A percentile compares a stretch with the other conserved stretches of the same genome.
Evolutionary conservation across 352 stramenopile genomes (phyloP).

Genomic region (Pythium sp.): DNA sequence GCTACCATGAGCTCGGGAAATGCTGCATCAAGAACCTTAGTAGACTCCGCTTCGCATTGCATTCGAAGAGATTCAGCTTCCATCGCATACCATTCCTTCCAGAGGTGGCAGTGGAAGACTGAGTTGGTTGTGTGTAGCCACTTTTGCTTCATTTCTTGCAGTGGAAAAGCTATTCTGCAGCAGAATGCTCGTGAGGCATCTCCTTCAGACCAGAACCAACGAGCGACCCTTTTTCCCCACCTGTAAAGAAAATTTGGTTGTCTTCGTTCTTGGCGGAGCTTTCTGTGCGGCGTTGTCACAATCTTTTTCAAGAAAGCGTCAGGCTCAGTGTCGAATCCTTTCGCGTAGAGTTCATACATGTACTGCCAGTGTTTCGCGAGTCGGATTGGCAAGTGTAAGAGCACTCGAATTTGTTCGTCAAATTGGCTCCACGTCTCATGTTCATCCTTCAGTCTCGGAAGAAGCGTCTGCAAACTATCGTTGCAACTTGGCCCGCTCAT

Average conservation of each 20-base stretch:
- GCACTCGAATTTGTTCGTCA: not conserved
- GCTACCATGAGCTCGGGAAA: not conserved
- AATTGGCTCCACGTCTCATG: not conserved
- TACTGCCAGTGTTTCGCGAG: slow-evolving; percentile 3
- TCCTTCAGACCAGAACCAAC: not conserved
- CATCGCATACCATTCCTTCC: not conserved
- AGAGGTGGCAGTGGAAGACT: not conserved
- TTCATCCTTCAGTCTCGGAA: slow-evolving; percentile 20
- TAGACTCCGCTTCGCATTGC: not conserved
- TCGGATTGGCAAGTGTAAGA: slow-evolving; percentile 5
- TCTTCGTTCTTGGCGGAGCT: not conserved
- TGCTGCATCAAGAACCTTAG: not conserved
- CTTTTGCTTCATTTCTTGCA: slow-evolving; percentile 19
- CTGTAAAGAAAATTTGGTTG: not conserved
- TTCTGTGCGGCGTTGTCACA: not conserved
- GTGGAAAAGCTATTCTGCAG: slow-evolving; percentile 6
- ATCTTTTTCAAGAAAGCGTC: not conserved
- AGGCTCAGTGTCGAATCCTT: not conserved
- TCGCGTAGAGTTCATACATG: not conserved
- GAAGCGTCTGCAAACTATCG: not conserved
- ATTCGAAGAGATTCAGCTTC: not conserved
- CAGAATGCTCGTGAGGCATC: slow-evolving; percentile 3
- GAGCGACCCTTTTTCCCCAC: not conserved
- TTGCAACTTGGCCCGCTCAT: slow-evolving; percentile 11
- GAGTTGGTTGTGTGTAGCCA: slow-evolving; percentile 16